Evolutionary conservation across 805 yeast genomes (phyloP).

Genomic region (Cyberlindnera bimundalis): DNA sequence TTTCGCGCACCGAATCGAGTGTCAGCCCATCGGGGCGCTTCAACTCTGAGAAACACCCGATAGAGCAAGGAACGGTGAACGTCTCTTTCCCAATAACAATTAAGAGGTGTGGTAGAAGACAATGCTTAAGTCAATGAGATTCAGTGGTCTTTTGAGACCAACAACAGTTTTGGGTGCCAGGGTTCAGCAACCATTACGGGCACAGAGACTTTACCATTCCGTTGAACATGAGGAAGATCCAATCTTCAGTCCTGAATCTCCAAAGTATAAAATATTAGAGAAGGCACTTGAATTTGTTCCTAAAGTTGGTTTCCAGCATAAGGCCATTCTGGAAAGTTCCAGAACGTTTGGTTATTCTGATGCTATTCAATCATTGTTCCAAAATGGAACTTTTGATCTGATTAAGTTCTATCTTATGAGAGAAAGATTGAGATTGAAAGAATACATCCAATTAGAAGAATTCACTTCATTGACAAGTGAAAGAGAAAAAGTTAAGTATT

Average conservation of each 20-base stretch:
- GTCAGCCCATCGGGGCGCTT: too few species aligned
- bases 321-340: constrained; percentile 47
- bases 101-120: too few species aligned
- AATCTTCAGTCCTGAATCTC: constrained; percentile 23
- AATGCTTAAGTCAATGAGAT: constrained; percentile 1
- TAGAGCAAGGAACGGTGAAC: too few species aligned
- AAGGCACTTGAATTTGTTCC: constrained; percentile 12
- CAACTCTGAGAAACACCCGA: too few species aligned
- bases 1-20: too few species aligned
- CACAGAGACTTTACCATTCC: constrained; percentile 28
- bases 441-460: constrained; percentile 30
- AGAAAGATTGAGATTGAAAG: constrained; percentile 42
- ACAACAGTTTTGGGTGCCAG: neutral
- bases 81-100: too few species aligned
- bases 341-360: constrained; percentile 50
- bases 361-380: constrained; percentile 40
- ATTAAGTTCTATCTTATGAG: constrained; percentile 53
- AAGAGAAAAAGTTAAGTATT: constrained; percentile 40
- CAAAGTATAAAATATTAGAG: constrained; percentile 38
- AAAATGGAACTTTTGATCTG: constrained; percentile 46
- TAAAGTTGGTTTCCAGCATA: constrained; percentile 11
- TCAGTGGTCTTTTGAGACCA: neutral
- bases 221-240: constrained; percentile 27
- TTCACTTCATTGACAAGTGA: constrained; percentile 33
- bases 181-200: neutral